These are phyloP conservation scores for Cytospora chrysosperma DNA, from an alignment of 2,329 filamentous ascomycete genomes.

Conservation along the genomic window DNA sequence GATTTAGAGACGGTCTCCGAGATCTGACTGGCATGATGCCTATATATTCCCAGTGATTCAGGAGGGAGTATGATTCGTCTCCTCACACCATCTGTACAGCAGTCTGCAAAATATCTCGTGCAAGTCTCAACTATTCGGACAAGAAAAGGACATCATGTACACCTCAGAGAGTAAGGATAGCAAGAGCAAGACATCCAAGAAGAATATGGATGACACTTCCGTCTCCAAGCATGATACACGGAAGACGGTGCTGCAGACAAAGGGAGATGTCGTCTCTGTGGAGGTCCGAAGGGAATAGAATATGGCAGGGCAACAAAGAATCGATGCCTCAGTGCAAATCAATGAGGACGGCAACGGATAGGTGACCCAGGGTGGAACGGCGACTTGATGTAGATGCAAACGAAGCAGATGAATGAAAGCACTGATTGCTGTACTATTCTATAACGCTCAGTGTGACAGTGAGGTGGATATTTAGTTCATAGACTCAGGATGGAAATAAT, in stretches of 20 bases:
- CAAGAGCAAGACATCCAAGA: neutral
- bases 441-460: too few relatives aligned
- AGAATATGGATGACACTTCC: too few relatives aligned
- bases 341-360: neutral
- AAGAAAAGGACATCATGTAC: neutral
- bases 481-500: too few relatives aligned
- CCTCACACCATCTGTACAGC: too few relatives aligned
- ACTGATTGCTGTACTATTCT: neutral
- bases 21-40: neutral
- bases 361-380: neutral
- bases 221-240: neutral
- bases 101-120: too few relatives aligned
- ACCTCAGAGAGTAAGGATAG: too few relatives aligned
- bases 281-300: neutral
- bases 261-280: neutral
- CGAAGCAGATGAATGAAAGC: too few relatives aligned
- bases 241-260: neutral
- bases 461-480: too few relatives aligned
- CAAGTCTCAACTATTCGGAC: neutral
- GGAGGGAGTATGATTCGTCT: too few relatives aligned
- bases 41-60: neutral
- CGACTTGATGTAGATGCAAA: neutral
- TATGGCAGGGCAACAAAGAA: neutral
- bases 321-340: neutral
- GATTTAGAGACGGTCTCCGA: too few relatives aligned